Base-by-base conservation (phyloP, 306 rosid genomes). In the Castanopsis chinensis region DNA sequence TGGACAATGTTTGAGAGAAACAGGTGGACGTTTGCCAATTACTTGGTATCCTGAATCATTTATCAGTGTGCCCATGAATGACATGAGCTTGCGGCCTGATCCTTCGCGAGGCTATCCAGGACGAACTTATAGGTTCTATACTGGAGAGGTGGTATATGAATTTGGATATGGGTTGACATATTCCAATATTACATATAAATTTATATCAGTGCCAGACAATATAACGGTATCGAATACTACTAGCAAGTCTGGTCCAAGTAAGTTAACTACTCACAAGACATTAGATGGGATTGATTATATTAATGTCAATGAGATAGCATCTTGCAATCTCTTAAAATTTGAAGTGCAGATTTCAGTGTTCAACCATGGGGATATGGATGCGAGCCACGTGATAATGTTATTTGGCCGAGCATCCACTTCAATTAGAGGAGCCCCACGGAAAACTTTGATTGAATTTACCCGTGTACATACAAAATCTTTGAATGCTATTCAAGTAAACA, bases 41-140 rank as follows among this genome's bases (percentile, higher is more conserved):
- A 94, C 96, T 15, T 94, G 97, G 98, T 94, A 94, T 88, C 92
- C 91, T 17, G 92, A 94, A 81, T 90, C 96, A 65, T 94, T 89
- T 85, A 90, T 92, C 75, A 77, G 67, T 37, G 81, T 94, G 43
- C 96, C 96, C 56, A 94, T 94, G 98, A 89, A 20, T 45, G 94
- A 94, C 76, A 94, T 92, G 98, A 79, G 83, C 72, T 90, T 94
- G 97, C 88, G 96, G 61, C 87, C 98, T 21, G 87, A 94, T 83
- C 91, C 96, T 76, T 80, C 96, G 3, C 91, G 88, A 0, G 92
- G 91, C 73, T 92, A 92, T 77, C 98, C 94, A 0, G 97, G 98
- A 82, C 88, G 98, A 84, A 92, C 98, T 37, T 92, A 94, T 84
- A 84, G 97, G 11, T 94, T 94, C 74, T 92, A 90, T 78, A 90